Percentiles rank a stretch among this genome's conserved stretches.
These are phyloP conservation scores for Alternaria sp. DNA, from an alignment of 2,329 filamentous ascomycete genomes.

Conservation along the genomic window DNA sequence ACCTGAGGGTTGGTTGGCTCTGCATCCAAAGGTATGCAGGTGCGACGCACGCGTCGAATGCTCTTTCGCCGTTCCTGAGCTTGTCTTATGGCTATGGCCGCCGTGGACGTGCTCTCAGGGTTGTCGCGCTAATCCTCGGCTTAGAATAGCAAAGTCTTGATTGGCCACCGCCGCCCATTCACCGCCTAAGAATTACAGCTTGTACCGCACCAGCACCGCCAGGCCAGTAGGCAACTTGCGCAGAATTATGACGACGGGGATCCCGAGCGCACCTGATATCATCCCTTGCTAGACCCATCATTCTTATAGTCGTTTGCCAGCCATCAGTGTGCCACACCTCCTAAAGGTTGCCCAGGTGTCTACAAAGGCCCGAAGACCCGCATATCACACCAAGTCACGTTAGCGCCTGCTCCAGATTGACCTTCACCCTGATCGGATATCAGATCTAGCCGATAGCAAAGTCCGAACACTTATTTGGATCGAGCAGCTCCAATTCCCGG, in stretches of 20 bases:
- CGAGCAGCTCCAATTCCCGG: background rate
- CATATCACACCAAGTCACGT: constrained; percentile 34
- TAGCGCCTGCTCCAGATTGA: constrained; percentile 25
- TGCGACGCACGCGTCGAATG: background rate
- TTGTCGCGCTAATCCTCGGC: constrained; percentile 21
- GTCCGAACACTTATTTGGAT: background rate
- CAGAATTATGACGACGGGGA: constrained; percentile 26
- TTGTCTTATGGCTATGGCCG: constrained; percentile 1
- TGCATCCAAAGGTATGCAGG: background rate
- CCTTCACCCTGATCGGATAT: constrained; percentile 17
- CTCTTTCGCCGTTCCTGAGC: background rate
- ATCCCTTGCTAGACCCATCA: constrained; percentile 20
- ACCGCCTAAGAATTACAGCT: constrained; percentile 23
- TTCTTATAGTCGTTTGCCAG: constrained; percentile 25
- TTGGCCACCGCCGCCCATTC: constrained; percentile 28
- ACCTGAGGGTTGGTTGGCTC: constrained; percentile 2
- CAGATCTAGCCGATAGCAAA: constrained; percentile 16
- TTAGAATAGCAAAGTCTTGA: constrained; percentile 29
- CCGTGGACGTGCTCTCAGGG: constrained; percentile 13
- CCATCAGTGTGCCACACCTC: constrained; percentile 22
- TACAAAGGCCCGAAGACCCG: constrained; percentile 27
- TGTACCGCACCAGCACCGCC: constrained; percentile 21
- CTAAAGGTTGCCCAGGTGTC: constrained; percentile 15
- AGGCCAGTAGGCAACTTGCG: constrained; percentile 18
- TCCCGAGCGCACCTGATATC: constrained; percentile 22